Base-by-base conservation (phyloP, 352 stramenopile species). In the Salisapilia sapeloensis region DNA sequence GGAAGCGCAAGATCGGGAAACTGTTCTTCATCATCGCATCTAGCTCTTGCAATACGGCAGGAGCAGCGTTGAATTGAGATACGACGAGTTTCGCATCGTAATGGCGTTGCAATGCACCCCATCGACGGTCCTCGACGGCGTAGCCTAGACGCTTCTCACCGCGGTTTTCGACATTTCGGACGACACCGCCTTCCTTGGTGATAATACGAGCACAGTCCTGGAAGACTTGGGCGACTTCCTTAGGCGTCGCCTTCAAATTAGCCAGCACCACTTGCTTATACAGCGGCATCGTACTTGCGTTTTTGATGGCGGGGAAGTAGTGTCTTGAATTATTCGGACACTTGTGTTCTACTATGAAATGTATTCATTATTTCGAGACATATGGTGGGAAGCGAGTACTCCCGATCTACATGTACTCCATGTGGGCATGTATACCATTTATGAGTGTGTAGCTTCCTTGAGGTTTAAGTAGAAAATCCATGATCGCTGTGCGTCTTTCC, bases 201-300 rank as follows among this genome's bases (percentile, higher is more conserved):
- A 90, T 74, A 30, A 86, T 41, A 33, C 59, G 38, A 35, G 74
- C 65, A 45, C 62, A 74, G 39, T 90, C 74, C 53, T 90, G 66
- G 48, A 90, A 90, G 29, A 83, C 56, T 38, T 69, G 54, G 35
- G 74, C 70, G 39, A 84, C 70, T 20, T 90, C 70, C 42, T 78
- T 78, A 17, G 74, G 74, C 49, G 74, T 61, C 23, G 70, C 74
- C 67, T 90, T 90, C 48, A 85, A 61, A 56, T 85, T 90, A 25
- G 74, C 86, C 35, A 90, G 44, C 35, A 86, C 60, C 51, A 90
- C 74, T 42, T 90, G 74, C 69, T 90, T 90, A 56, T 90, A 90
- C 28, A 90, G 65, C 54, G 72, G 70, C 74, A 90, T 90, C 32
- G 27, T 47, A n/a, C n/a, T n/a, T n/a, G n/a, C n/a, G n/a, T 11